phyloP scores from a whole-genome alignment of 1,284 basidiomycete genomes.

The Agaricales sp. region DNA sequence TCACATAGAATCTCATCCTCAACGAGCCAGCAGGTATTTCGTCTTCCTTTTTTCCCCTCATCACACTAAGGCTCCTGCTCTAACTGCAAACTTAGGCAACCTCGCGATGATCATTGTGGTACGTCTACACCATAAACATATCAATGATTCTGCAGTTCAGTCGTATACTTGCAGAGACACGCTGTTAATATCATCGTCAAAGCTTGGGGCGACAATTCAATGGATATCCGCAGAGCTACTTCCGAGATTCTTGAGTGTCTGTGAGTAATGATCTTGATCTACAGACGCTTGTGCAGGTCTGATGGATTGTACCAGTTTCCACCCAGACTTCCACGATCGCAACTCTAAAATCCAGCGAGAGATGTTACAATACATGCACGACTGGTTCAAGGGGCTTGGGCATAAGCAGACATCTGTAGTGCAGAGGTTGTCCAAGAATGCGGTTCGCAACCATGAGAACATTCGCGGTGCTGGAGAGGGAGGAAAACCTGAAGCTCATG shows the following conservation, averaged over 20 bases:
- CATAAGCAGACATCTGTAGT: conserved; percentile 42
- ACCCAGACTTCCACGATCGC: conserved; percentile 73
- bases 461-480: conserved; percentile 50
- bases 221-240: conserved; percentile 48
- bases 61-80: conserved; percentile 44
- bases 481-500: conserved; percentile 30
- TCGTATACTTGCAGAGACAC: conserved; percentile 42
- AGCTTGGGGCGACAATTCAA: conserved; percentile 73
- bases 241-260: conserved; percentile 70
- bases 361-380: conserved; percentile 60
- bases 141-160: conserved; percentile 8
- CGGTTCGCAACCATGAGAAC: conserved; percentile 68
- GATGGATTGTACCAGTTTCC: conserved; percentile 62
- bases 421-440: conserved; percentile 51
- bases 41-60: conserved; percentile 3
- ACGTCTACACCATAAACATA: conserved; percentile 13
- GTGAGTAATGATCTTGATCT: conserved; percentile 24
- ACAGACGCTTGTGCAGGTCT: conserved; percentile 3
- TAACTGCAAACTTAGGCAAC: conserved; percentile 74
- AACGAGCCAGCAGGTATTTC: conserved; percentile 73
- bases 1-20: conserved; percentile 51
- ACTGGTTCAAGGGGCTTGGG: conserved; percentile 53
- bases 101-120: conserved; percentile 65
- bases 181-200: conserved; percentile 57
- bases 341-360: conserved; percentile 66